Evolutionary conservation across 1,284 basidiomycete species (phyloP), one percentile per base, ranked within the genome.

Genomic region (Ganoderma meredithae): DNA sequence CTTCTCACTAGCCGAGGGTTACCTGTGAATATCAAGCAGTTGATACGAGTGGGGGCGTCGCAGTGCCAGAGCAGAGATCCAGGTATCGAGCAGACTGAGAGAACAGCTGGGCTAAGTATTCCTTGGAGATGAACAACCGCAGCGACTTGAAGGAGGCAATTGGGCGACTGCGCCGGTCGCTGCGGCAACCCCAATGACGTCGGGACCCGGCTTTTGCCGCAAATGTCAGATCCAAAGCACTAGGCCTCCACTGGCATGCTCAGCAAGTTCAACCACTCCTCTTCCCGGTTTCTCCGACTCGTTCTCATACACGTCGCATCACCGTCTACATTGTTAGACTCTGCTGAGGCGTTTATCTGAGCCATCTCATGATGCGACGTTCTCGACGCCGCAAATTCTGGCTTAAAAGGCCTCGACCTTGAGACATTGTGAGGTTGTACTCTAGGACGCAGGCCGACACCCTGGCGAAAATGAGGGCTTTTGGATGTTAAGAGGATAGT

Each of bases 91-190:
- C 31, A 52, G 22, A 52, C 22, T 27, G 55, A 64, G 33, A 19
- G 44, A 39, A 56, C n/a, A n/a, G 65, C 47, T 31, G 36, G n/a
- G n/a, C n/a, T n/a, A n/a, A n/a, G n/a, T n/a, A n/a, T n/a, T n/a
- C n/a, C n/a, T n/a, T n/a, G n/a, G n/a, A 60, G 60, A 6, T 62
- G 52, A 62, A 56, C 44, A 58, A 65, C 70, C 59, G 70, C 61
- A 60, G 70, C 65, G 62, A 58, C 65, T 69, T 49, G 61, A 67
- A 69, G 27, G 27, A 41, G 25, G 25, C 53, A 33, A 33, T 17
- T 5, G 22, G 7, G 36, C 33, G 13, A 22, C 56, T 36, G 55
- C 19, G 36, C 36, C 36, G 7, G 41, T 41, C n/a, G 31, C 39
- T 5, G 27, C 49, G 13, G 49, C 49, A 52, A 52, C 49, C 22